phyloP scores from a whole-genome alignment of 805 yeast genomes.

The Yamadazyma paraphyllophila region DNA sequence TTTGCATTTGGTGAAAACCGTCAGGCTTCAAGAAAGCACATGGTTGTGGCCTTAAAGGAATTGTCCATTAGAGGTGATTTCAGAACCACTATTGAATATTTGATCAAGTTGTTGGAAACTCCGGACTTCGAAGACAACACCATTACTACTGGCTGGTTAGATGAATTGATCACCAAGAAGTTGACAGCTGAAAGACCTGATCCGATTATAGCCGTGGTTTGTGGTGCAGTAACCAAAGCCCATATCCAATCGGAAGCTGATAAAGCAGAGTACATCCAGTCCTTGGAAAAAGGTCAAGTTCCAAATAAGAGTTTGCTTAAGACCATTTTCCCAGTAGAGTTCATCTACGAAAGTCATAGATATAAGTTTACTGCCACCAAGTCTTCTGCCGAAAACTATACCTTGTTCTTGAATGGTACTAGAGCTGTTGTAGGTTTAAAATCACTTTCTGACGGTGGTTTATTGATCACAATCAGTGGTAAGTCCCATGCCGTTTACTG shows the following conservation, averaged over 20 bases:
- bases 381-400: conserved; percentile 80
- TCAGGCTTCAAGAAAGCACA: conserved; percentile 95
- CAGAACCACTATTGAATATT: conserved; percentile 95
- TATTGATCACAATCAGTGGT: conserved; percentile 84
- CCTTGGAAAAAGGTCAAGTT: conserved; percentile 95
- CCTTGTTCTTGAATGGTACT: conserved; percentile 90
- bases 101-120: conserved; percentile 91
- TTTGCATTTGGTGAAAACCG: conserved; percentile 99
- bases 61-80: conserved; percentile 97
- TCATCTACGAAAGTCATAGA: conserved; percentile 90
- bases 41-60: conserved; percentile 98
- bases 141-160: conserved; percentile 98
- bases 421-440: conserved; percentile 84
- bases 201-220: conserved; percentile 80
- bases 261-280: conserved; percentile 62
- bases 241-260: conserved; percentile 73
- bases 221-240: conserved; percentile 98
- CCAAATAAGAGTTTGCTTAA: conserved; percentile 77
- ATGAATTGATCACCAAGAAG: conserved; percentile 88
- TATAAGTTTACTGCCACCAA: conserved; percentile 96
- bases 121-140: conserved; percentile 95
- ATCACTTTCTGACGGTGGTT: conserved; percentile 91
- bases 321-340: conserved; percentile 89
- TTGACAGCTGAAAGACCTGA: conserved; percentile 98
- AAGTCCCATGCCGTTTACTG: conserved; percentile 93